Percentiles rank a stretch among this genome's conserved stretches.
These are phyloP conservation scores for Suaeda aralocaspica DNA, from an alignment of 148 eudicot species.

Conservation along the genomic window DNA sequence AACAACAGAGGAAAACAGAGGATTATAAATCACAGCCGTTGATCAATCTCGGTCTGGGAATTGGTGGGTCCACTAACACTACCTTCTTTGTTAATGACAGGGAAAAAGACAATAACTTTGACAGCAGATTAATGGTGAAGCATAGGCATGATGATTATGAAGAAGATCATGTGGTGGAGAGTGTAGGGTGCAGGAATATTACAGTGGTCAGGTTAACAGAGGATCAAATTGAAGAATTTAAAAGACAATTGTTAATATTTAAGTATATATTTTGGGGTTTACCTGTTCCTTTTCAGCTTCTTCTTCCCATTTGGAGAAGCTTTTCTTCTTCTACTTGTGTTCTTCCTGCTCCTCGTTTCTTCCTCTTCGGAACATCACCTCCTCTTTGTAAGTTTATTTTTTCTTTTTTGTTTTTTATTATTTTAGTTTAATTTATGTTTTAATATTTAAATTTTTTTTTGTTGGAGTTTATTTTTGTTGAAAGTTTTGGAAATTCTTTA, in stretches of 20 bases:
- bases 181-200: constrained; percentile 18
- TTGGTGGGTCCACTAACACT: constrained; percentile 10
- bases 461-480: too few relatives aligned
- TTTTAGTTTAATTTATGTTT: not conserved
- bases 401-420: not conserved
- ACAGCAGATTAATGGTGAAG: constrained; percentile 13
- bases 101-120: constrained; percentile 18
- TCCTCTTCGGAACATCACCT: constrained; percentile 1
- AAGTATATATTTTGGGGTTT: constrained; percentile 36
- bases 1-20: not conserved
- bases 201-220: constrained; percentile 33
- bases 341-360: constrained; percentile 17
- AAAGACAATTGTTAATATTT: constrained; percentile 31
- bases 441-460: not conserved
- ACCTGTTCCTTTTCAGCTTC: constrained; percentile 31
- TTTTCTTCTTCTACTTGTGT: constrained; percentile 13
- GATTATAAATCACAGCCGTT: constrained; percentile 33
- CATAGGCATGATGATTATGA: constrained; percentile 9
- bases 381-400: constrained; percentile 15
- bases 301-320: constrained; percentile 33
- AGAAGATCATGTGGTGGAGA: constrained; percentile 22
- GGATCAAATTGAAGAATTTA: constrained; percentile 39
- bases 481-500: not conserved
- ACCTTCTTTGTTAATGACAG: not conserved
- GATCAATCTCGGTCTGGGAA: constrained; percentile 42